These are phyloP conservation scores for Fomitopsis schrenkii DNA, from an alignment of 1,284 basidiomycete species.

Conservation along the genomic window DNA sequence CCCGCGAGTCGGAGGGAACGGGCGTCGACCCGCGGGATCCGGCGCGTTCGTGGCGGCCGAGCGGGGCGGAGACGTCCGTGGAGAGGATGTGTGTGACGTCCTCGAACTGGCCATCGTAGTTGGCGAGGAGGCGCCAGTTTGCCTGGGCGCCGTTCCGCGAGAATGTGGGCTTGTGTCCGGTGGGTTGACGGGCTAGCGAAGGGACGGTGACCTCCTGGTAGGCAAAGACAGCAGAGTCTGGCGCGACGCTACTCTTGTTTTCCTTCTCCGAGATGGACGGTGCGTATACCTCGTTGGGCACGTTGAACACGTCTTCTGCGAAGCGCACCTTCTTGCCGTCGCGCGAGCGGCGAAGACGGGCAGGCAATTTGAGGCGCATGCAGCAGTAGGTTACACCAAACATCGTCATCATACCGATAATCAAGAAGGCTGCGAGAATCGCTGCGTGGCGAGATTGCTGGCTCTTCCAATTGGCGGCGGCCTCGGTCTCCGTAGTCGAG, in stretches of 20 bases:
- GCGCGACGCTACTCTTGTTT: conserved; percentile 8
- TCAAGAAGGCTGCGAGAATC: conserved; percentile 23
- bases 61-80: conserved; percentile 15
- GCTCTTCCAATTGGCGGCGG: conserved; percentile 11
- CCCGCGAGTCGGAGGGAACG: conserved; percentile 3
- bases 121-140: conserved; percentile 9
- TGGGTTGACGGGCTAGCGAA: conserved; percentile 9
- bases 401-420: conserved; percentile 19
- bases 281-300: not conserved
- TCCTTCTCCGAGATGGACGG: conserved; percentile 13
- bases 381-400: conserved; percentile 22
- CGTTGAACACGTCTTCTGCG: conserved; percentile 7
- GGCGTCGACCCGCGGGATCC: conserved; percentile 7
- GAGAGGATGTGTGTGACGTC: conserved; percentile 26
- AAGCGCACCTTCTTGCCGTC: conserved; percentile 6
- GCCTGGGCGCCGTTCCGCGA: not conserved
- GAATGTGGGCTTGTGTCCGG: not conserved
- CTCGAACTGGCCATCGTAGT: conserved; percentile 20
- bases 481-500: conserved; percentile 4
- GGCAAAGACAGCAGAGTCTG: conserved; percentile 6
- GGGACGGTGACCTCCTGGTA: conserved; percentile 5
- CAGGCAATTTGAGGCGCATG: conserved; percentile 20
- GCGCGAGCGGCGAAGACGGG: conserved; percentile 9
- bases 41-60: conserved; percentile 3
- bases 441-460: conserved; percentile 19